Evolutionary conservation across 2,329 filamentous ascomycete genomes (phyloP), one percentile per base, ranked within the genome.

Genomic region (Cladosporium colombiae): DNA sequence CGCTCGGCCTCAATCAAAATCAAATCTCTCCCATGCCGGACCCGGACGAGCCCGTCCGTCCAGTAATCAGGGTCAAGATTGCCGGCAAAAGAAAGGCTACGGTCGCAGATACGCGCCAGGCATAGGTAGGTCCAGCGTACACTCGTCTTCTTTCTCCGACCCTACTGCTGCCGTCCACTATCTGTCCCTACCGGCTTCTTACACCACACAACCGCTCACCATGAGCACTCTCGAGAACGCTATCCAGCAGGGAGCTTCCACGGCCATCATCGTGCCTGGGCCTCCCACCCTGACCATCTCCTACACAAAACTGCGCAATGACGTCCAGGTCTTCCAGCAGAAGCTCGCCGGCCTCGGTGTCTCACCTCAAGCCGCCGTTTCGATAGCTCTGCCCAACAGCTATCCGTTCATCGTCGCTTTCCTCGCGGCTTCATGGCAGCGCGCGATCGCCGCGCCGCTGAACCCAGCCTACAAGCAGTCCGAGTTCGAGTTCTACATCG

Each of bases 401-500:
- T 93, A 92, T 79, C 91, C 93, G 78, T 95, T 96, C 80, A 91
- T 96, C 75, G 88, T 95, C 65, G 88, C 91, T 2, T 96, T 96
- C 79, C 85, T 96, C 53, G 92, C 91, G n/a, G 85, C 88, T 21
- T 87, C 91, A n/a, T 92, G 89, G 87, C 92, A 95, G 81, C 86
- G 92, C 73, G 91, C 84, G 33, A 89, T 95, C 71, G 92, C 92
- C 8, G 92, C 92, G 3, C 92, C 92, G n/a, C 82, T 96, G 70
- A 96, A 96, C 78, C 88, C 92, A 49, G 89, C 89, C 53, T 96
- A 96, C 82, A 96, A 93, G 81, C 91, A 95, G 79, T 89, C 89
- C 65, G 92, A 96, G 78, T 95, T 94, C 76, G 92, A 95, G 77
- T 96, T 96, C 79, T 96, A 95, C 79, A 94, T 96, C 74, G 89